Base-by-base conservation (phyloP, 2,329 filamentous ascomycete species). In the Penicillium glabrum region DNA sequence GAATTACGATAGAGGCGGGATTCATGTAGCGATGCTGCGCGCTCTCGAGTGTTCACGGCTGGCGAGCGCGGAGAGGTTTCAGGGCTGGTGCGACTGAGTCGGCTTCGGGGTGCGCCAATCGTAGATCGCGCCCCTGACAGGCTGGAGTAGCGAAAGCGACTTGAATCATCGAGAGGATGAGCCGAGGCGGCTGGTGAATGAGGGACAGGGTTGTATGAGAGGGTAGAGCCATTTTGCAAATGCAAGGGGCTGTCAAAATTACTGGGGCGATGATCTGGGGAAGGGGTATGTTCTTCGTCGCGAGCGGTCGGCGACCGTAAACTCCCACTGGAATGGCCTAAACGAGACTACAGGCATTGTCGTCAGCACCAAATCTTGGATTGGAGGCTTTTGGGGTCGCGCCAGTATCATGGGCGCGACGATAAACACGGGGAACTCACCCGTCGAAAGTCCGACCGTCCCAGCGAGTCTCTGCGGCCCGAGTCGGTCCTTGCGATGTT, bases 401-500 rank as follows among this genome's bases (percentile, higher is more conserved):
- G 53, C 21, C 48, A n/a, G 46, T 44, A 23, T 58, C 45, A 26
- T 49, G 39, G 33, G 45, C 14, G 27, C 43, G 50, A 31, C 43
- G 11, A 45, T 33, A 39, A 52, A 21, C 19, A 46, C 43, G 19
- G 41, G 19, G 50, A 24, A 69, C 73, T 75, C 63, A 76, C 74
- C 54, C 73, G 66, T 64, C 72, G 69, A 37, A 74, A 69, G 53
- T 76, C 74, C n/a, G 72, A 70, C 46, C 69, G 72, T 37, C 69
- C 66, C 24, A 74, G 46, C 19, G 74, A 75, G 50, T 73, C 70
- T 48, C 72, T 73, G 57, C 72, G 73, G 41, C 54, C 64, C 7
- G 73, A 74, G 51, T 76, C 76, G 5, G 73, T 69, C 60, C 73
- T 73, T 11, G 77, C 77, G 56, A 80, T 79, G 58, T 80, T 79